These are phyloP conservation scores for Penicillium nordicum DNA, from an alignment of 2,329 filamentous ascomycete genomes.

Conservation along the genomic window DNA sequence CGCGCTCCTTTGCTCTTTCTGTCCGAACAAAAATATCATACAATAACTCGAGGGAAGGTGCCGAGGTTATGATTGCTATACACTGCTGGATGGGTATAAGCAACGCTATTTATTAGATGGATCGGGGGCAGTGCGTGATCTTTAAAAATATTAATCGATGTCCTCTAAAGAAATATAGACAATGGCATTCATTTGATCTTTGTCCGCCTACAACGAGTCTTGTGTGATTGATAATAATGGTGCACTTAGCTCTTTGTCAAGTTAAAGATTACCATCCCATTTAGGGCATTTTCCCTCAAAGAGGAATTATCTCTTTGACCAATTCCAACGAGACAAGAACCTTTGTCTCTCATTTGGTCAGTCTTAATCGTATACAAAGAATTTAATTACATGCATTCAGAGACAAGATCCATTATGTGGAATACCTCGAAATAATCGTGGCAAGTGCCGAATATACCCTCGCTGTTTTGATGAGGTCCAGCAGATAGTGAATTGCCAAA, in stretches of 20 bases:
- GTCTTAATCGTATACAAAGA: not conserved
- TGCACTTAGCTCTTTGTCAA: not conserved
- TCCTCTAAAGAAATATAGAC: not conserved
- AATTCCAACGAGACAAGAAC: not conserved
- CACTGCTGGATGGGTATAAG: not conserved
- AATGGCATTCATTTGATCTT: slow-evolving; percentile 1
- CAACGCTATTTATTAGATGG: not conserved
- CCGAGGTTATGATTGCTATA: not conserved
- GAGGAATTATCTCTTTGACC: not conserved
- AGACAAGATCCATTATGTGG: not conserved
- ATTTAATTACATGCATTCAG: too few relatives aligned
- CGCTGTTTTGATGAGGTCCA: not conserved
- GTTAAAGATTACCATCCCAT: not conserved
- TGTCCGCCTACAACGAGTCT: not conserved
- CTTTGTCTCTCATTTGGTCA: not conserved
- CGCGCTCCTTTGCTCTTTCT: not conserved
- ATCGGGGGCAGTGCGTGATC: not conserved
- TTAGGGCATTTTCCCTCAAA: not conserved
- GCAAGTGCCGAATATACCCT: not conserved
- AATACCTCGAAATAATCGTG: not conserved
- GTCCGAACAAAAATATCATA: not conserved
- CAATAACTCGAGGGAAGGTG: not conserved
- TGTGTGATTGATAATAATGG: too few relatives aligned
- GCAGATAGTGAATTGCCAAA: not conserved
- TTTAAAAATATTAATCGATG: not conserved